These are phyloP conservation scores for carrot (Daucus carota) DNA, from an alignment of 129 eudicot species.

Conservation along the genomic window DH1_v3.0 NC_030386.2:417501-418000, in stretches of 20 bases:
- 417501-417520: background rate
- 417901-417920: too few species aligned
- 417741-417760: background rate
- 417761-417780: background rate
- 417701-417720: background rate
- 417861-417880: background rate
- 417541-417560: too few species aligned
- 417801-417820: background rate
- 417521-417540: background rate
- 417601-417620: too few species aligned
- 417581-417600: too few species aligned
- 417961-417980: background rate
- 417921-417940: background rate
- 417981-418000: background rate
- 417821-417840: background rate
- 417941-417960: background rate
- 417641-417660: background rate
- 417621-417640: background rate
- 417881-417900: background rate
- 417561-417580: too few species aligned
- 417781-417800: background rate
- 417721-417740: background rate
- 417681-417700: background rate
- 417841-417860: background rate
- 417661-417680: background rate